Conservation (phyloP, 2,329 filamentous ascomycete species). For the Diplocarpon rosae region DNA sequence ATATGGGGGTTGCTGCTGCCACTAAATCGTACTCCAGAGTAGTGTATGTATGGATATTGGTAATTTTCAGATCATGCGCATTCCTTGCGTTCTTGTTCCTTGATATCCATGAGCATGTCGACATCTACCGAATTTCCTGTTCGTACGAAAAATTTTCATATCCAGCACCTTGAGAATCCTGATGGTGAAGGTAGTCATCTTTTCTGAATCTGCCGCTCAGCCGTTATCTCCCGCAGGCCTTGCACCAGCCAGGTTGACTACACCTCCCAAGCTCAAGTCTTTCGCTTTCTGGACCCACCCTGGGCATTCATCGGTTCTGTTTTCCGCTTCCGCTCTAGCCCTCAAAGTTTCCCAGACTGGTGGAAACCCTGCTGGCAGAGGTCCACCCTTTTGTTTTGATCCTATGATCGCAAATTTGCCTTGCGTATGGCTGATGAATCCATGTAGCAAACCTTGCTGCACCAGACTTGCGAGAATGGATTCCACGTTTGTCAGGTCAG, state of each 20-base stretch:
- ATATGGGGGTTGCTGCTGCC: too few species aligned
- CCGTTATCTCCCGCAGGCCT: constrained; percentile 34
- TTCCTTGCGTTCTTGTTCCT: too few species aligned
- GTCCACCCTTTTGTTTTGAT: constrained; percentile 52
- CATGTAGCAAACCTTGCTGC: constrained; percentile 69
- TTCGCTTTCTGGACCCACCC: constrained; percentile 55
- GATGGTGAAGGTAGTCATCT: too few species aligned
- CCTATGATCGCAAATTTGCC: constrained; percentile 75
- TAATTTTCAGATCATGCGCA: too few species aligned
- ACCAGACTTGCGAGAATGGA: constrained; percentile 65
- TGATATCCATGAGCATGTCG: too few species aligned
- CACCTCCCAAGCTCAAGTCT: constrained; percentile 35
- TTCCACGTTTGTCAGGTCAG: constrained; percentile 59
- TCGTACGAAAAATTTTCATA: too few species aligned
- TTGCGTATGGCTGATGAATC: constrained; percentile 70
- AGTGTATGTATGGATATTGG: too few species aligned
- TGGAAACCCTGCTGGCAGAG: constrained; percentile 65
- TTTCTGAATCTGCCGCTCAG: neutral
- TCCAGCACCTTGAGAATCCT: too few species aligned
- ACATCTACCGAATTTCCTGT: too few species aligned
- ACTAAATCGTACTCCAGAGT: too few species aligned
- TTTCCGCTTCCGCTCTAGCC: constrained; percentile 46
- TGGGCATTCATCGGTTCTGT: constrained; percentile 44
- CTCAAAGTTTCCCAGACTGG: constrained; percentile 58
- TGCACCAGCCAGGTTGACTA: constrained; percentile 46